A percentile compares a stretch with the other conserved stretches of the same genome.
Evolutionary conservation across 768 basidiomycete species (phyloP).

Genomic region (Fistulinella prunicolor): DNA sequence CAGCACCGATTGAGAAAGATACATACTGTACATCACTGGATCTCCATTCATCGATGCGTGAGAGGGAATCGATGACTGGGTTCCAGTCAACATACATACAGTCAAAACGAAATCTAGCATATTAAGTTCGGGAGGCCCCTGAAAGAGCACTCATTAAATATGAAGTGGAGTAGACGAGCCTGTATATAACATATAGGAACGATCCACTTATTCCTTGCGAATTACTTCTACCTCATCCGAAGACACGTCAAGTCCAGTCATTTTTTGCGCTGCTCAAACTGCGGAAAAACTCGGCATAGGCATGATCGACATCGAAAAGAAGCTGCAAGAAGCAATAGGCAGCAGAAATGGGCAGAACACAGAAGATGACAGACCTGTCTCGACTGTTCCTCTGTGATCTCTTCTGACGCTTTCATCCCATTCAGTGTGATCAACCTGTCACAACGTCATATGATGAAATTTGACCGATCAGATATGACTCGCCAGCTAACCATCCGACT

Average conservation of each 20-base stretch:
- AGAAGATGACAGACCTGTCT: constrained; percentile 59
- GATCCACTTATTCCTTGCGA: too few relatives aligned
- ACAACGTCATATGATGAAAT: neutral
- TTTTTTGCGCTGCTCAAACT: constrained; percentile 53
- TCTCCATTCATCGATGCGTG: too few relatives aligned
- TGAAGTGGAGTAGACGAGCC: too few relatives aligned
- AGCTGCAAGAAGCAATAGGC: constrained; percentile 45
- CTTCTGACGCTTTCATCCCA: constrained; percentile 95
- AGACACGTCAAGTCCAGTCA: constrained; percentile 18
- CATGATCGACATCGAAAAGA: constrained; percentile 95
- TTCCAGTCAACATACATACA: too few relatives aligned
- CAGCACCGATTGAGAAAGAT: too few relatives aligned
- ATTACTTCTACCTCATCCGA: too few relatives aligned
- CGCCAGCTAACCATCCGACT: constrained; percentile 89
- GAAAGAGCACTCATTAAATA: too few relatives aligned
- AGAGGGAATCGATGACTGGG: too few relatives aligned
- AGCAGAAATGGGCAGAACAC: neutral
- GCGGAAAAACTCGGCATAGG: constrained; percentile 90
- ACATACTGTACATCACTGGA: too few relatives aligned
- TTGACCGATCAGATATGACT: constrained; percentile 20
- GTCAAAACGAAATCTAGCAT: too few relatives aligned
- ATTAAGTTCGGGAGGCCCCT: too few relatives aligned
- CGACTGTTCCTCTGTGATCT: constrained; percentile 92
- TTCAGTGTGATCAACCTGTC: constrained; percentile 92
- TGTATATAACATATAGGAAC: too few relatives aligned